Conservation (phyloP, 352 stramenopile genomes). For the Halophytophthora polymorphica region DNA sequence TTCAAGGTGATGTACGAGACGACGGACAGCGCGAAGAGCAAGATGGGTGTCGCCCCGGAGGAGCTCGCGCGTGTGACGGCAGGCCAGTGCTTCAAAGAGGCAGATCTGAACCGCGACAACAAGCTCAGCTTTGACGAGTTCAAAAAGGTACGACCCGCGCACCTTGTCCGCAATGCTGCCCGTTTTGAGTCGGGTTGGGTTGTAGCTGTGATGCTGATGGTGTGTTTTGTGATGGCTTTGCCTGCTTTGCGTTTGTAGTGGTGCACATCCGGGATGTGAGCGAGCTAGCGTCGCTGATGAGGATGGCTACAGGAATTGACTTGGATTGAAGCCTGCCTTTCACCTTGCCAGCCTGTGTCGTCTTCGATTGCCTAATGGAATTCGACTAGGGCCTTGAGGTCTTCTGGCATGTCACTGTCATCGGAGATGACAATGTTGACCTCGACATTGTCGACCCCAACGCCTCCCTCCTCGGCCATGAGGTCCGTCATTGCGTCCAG, state of each 20-base stretch:
- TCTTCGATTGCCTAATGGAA: neutral
- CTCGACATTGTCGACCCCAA: slow-evolving; percentile 38
- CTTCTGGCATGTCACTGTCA: slow-evolving; percentile 20
- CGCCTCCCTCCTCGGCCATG: slow-evolving; percentile 38
- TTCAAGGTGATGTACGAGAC: slow-evolving; percentile 91
- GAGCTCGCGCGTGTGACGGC: slow-evolving; percentile 79
- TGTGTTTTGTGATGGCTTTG: slow-evolving; percentile 8
- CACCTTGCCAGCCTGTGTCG: neutral
- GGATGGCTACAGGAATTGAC: slow-evolving; percentile 18
- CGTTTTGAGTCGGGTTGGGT: neutral
- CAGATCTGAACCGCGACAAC: slow-evolving; percentile 79
- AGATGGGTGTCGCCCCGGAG: slow-evolving; percentile 71
- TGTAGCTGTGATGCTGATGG: slow-evolving; percentile 10
- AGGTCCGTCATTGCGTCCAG: slow-evolving; percentile 42
- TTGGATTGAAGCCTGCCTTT: slow-evolving; percentile 10
- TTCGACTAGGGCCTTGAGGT: slow-evolving; percentile 10
- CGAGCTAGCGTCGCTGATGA: neutral
- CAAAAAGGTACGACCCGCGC: slow-evolving; percentile 64
- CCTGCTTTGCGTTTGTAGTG: slow-evolving; percentile 20
- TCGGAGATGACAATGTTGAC: slow-evolving; percentile 27
- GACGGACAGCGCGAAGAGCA: slow-evolving; percentile 67
- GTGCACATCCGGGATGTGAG: slow-evolving; percentile 37
- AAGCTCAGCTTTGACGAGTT: slow-evolving; percentile 89
- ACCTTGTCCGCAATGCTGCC: neutral
- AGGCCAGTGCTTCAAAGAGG: slow-evolving; percentile 83